Evolutionary conservation across 768 basidiomycete species (phyloP), one percentile per base, ranked within the genome.

Genomic region (Amanita exitialis): DNA sequence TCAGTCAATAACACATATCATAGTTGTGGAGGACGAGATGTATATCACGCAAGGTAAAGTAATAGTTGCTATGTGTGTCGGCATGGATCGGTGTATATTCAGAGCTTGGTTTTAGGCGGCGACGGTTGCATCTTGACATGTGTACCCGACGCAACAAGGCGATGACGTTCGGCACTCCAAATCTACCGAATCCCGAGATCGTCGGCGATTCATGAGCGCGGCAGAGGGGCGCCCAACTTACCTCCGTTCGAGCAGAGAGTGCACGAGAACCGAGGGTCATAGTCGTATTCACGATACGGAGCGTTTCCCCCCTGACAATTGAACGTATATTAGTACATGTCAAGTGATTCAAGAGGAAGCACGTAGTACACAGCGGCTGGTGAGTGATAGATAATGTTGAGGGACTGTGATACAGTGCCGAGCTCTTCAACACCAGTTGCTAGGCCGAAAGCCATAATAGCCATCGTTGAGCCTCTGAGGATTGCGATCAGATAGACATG

Each of bases 381-480:
- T 45, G 79, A 74, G 51, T 80, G 79, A 50, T 76, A 80, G 16
- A 76, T 65, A 4, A 79, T 62, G 41, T 77, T 73, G 39, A 80
- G 58, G 0, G 77, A 71, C 55, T 78, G 77, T 0, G 78, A 77
- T 6, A 80, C 79, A 27, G 66, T 68, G 0, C 34, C 47, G 7
- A 59, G 21, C 1, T 61, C 57, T 4, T 10, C 13, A 15, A 60
- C 67, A 36, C 47, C 57, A 44, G 54, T 63, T 50, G 45, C 62
- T 58, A 57, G 49, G 48, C 35, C 60, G 4, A 71, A 59, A 4
- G 69, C 69, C n/a, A 64, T 63, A 21, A 80, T 62, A 4, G 76
- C 69, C 52, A 79, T 52, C 12, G 78, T 61, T 4, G 80, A 77
- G 47, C 80, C 78, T 18, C 78, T 80, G 42, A 18, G 0, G 13